These are phyloP conservation scores for Boletellus ananiceps DNA, from an alignment of 768 basidiomycete species.

Conservation along the genomic window DNA sequence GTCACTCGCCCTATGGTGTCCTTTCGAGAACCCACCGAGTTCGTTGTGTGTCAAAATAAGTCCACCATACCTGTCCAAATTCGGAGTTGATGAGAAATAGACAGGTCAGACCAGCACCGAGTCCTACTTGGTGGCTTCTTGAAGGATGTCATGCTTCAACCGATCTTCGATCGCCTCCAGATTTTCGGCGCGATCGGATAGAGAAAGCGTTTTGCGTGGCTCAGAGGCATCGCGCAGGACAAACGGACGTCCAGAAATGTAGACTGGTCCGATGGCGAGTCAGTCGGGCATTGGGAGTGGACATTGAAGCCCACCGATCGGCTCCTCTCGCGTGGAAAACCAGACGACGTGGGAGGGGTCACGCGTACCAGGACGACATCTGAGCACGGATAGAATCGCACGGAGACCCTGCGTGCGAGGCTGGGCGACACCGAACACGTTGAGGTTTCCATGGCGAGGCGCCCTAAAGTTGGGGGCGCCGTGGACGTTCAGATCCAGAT, in stretches of 20 bases:
- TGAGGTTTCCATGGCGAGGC: constrained; percentile 70
- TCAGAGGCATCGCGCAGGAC: constrained; percentile 85
- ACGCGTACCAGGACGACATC: constrained; percentile 60
- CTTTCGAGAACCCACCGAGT: constrained; percentile 47
- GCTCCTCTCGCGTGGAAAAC: constrained; percentile 97
- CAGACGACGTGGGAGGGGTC: constrained; percentile 80
- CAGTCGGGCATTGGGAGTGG: background rate
- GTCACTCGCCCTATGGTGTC: background rate
- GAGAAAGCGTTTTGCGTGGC: constrained; percentile 68
- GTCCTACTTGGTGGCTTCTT: constrained; percentile 66
- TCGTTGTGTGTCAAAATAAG: constrained; percentile 93
- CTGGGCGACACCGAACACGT: constrained; percentile 94
- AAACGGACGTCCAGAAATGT: constrained; percentile 89
- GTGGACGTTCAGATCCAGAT: constrained; percentile 86
- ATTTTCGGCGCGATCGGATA: constrained; percentile 93
- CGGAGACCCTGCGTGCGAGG: constrained; percentile 89
- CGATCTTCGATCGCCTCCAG: constrained; percentile 89
- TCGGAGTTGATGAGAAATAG: background rate
- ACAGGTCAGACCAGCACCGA: background rate
- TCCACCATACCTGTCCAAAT: constrained; percentile 67
- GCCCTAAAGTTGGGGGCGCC: constrained; percentile 96
- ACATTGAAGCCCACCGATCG: constrained; percentile 58
- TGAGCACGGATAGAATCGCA: constrained; percentile 82
- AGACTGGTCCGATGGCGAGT: constrained; percentile 40
- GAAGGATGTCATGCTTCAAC: constrained; percentile 86